Evolutionary conservation across 2,329 filamentous ascomycete species (phyloP).

Genomic region (Monilinia polystroma): DNA sequence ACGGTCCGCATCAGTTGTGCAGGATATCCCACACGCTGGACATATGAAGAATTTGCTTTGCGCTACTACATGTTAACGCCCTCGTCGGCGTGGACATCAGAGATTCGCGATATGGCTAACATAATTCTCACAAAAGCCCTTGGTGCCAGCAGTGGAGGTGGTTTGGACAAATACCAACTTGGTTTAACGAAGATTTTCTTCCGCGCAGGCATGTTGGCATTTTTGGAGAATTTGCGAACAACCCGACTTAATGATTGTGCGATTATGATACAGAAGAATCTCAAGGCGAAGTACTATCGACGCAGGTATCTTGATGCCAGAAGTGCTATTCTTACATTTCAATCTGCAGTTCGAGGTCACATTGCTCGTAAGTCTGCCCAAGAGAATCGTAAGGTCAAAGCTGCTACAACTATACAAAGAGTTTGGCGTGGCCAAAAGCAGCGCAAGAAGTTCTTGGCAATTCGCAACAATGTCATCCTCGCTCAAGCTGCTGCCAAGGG

Average conservation of each 20-base stretch:
- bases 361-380: constrained; percentile 75
- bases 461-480: constrained; percentile 79
- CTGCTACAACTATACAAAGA: constrained; percentile 90
- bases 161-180: constrained; percentile 92
- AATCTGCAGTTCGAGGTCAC: constrained; percentile 75
- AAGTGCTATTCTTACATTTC: constrained; percentile 74
- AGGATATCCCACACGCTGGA: constrained; percentile 97
- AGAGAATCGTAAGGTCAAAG: constrained; percentile 77
- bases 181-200: constrained; percentile 99
- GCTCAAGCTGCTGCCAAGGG: constrained; percentile 92
- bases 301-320: constrained; percentile 86
- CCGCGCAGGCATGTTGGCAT: constrained; percentile 97
- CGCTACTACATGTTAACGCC: constrained; percentile 98
- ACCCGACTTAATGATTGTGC: constrained; percentile 88
- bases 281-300: constrained; percentile 92
- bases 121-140: constrained; percentile 87
- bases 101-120: constrained; percentile 92
- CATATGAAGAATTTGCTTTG: constrained; percentile 95
- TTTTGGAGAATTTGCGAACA: constrained; percentile 91
- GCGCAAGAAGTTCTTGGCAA: constrained; percentile 72
- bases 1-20: constrained; percentile 97
- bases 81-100: constrained; percentile 85
- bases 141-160: constrained; percentile 70
- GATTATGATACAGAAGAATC: constrained; percentile 98
- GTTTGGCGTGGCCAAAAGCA: constrained; percentile 94